Percentiles rank a stretch among this genome's conserved stretches.
Evolutionary conservation across 2,329 filamentous ascomycete species (phyloP).

Genomic region (Nemania abortiva): DNA sequence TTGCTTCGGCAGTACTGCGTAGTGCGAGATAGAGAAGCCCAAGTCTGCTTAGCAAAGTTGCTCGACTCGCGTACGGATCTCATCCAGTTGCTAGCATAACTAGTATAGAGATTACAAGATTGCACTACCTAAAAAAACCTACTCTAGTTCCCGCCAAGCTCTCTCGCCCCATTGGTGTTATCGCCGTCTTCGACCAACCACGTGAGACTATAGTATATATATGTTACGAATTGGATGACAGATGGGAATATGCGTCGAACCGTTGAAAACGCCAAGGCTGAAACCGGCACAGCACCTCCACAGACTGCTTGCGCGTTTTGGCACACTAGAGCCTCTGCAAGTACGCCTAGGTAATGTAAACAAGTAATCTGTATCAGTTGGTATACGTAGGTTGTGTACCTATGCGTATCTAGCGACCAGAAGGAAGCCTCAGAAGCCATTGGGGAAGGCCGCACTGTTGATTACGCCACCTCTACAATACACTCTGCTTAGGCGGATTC

Average conservation of each 20-base stretch:
- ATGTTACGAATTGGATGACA: conserved; percentile 8
- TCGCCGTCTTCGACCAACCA: conserved; percentile 9
- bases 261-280: conserved; percentile 19
- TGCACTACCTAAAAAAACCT: not conserved
- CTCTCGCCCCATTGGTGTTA: conserved; percentile 7
- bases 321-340: not conserved
- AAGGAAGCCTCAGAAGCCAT: not conserved
- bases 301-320: not conserved
- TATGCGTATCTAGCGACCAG: not conserved
- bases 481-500: not conserved
- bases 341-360: not conserved
- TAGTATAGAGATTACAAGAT: not conserved
- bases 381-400: not conserved
- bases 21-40: not conserved
- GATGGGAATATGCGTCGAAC: not conserved
- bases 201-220: not conserved
- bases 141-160: conserved; percentile 14
- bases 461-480: not conserved
- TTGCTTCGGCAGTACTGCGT: not conserved
- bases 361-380: not conserved
- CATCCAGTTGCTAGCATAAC: not conserved
- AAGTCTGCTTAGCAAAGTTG: not conserved
- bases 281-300: not conserved
- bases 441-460: not conserved
- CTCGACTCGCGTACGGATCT: not conserved